Conservation (phyloP, 495 filamentous ascomycete genomes). For the Delitschia confertaspora region DNA sequence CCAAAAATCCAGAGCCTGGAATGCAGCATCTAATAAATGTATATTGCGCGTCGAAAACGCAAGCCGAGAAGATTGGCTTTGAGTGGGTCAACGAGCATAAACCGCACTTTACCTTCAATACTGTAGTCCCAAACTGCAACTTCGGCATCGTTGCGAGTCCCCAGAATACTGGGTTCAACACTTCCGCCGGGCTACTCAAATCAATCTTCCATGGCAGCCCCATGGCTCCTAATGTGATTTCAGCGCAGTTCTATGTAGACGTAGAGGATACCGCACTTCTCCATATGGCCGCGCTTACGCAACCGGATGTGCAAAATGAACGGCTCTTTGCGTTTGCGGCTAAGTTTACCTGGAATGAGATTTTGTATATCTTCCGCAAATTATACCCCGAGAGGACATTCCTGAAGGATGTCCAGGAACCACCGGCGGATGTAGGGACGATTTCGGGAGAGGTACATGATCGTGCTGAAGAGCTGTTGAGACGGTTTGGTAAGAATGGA, state of each 20-base stretch:
- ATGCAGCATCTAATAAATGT: conserved; percentile 25
- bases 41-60: conserved; percentile 48
- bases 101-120: conserved; percentile 42
- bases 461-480: conserved; percentile 19
- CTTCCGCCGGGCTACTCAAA: conserved; percentile 12
- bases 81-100: conserved; percentile 43
- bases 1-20: background rate
- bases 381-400: conserved; percentile 14
- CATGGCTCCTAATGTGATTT: background rate
- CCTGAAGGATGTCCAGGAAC: conserved; percentile 10
- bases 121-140: conserved; percentile 40
- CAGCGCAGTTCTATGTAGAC: conserved; percentile 18
- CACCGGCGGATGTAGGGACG: conserved; percentile 4
- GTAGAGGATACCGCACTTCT: conserved; percentile 17
- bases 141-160: conserved; percentile 24
- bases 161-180: conserved; percentile 14
- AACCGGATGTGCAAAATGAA: conserved; percentile 16
- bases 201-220: conserved; percentile 9
- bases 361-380: conserved; percentile 16
- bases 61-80: conserved; percentile 46
- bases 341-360: conserved; percentile 14
- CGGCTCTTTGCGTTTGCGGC: conserved; percentile 22
- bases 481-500: conserved; percentile 10
- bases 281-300: conserved; percentile 22
- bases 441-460: conserved; percentile 5